Conservation (phyloP, 2,329 filamentous ascomycete species). For the Mariannaea elegans region DNA sequence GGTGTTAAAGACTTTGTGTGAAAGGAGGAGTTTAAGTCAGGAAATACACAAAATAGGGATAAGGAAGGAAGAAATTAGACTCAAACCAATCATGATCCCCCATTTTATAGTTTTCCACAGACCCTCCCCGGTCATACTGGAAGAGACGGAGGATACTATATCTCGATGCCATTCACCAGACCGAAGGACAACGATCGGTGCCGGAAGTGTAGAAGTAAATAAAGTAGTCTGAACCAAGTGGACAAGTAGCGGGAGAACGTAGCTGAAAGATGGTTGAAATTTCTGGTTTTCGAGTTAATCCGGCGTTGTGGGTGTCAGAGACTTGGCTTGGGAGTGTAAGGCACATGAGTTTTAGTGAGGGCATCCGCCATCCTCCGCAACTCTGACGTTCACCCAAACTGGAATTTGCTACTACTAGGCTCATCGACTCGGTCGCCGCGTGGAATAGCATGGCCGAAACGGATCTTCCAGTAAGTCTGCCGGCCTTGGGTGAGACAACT, state of each 20-base stretch:
- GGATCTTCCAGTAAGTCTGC: too few species aligned
- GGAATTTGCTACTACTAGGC: too few species aligned
- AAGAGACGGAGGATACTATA: conserved; percentile 53
- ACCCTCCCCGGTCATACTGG: conserved; percentile 47
- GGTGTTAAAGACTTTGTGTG: conserved; percentile 29
- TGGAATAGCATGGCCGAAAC: too few species aligned
- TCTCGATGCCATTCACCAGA: conserved; percentile 55
- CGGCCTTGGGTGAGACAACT: too few species aligned
- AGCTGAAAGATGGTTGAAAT: conserved; percentile 34
- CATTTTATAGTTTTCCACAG: conserved; percentile 71
- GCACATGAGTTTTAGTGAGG: conserved; percentile 28
- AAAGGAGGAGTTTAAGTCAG: conserved; percentile 27
- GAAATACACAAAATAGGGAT: conserved; percentile 41
- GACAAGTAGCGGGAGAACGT: conserved; percentile 26
- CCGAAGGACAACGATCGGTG: conserved; percentile 50
- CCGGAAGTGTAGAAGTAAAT: conserved; percentile 42
- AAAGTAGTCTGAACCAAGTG: conserved; percentile 29
- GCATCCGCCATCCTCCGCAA: conserved; percentile 23
- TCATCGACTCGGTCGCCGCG: too few species aligned
- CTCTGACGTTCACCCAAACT: too few species aligned
- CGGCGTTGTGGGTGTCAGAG: conserved; percentile 30
- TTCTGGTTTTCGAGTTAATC: conserved; percentile 36
- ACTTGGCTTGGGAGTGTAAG: conserved; percentile 36
- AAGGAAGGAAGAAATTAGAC: conserved; percentile 60
- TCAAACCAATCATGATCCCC: conserved; percentile 57